A percentile compares a stretch with the other conserved stretches of the same genome.
Conservation (phyloP, 768 basidiomycete species). For the Leucogyrophana mollusca region DNA sequence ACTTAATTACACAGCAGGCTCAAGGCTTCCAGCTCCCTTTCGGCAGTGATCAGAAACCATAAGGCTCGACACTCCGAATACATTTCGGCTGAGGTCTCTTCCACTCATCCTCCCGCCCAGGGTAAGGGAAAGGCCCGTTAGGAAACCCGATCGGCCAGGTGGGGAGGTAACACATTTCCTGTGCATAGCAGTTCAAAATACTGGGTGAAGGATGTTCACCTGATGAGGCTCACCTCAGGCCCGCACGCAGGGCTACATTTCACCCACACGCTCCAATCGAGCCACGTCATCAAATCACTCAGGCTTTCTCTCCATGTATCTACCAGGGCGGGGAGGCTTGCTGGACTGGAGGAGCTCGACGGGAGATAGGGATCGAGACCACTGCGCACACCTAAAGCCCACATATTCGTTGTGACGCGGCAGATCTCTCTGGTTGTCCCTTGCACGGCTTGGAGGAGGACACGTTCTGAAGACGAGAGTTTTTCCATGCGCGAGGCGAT, state of each 20-base stretch:
- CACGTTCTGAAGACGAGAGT: constrained; percentile 10
- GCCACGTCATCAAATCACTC: constrained; percentile 14
- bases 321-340: constrained; percentile 6
- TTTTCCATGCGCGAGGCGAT: not conserved
- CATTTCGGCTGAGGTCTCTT: constrained; percentile 18
- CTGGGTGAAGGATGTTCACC: too few relatives aligned
- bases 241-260: constrained; percentile 16
- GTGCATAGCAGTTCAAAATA: too few relatives aligned
- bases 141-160: constrained; percentile 16
- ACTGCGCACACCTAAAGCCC: constrained; percentile 14
- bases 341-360: too few relatives aligned
- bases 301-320: constrained; percentile 9
- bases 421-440: constrained; percentile 19
- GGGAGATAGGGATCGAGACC: constrained; percentile 5
- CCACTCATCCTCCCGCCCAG: constrained; percentile 19
- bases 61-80: too few relatives aligned
- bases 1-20: too few relatives aligned
- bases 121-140: too few relatives aligned
- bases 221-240: constrained; percentile 13
- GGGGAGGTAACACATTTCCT: constrained; percentile 28
- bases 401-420: constrained; percentile 16
- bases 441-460: constrained; percentile 8
- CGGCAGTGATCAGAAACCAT: too few relatives aligned
- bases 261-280: constrained; percentile 23
- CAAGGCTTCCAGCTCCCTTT: too few relatives aligned